Evolutionary conservation across 2,329 filamentous ascomycete genomes (phyloP).

Genomic region (Cladophialophora immunda): DNA sequence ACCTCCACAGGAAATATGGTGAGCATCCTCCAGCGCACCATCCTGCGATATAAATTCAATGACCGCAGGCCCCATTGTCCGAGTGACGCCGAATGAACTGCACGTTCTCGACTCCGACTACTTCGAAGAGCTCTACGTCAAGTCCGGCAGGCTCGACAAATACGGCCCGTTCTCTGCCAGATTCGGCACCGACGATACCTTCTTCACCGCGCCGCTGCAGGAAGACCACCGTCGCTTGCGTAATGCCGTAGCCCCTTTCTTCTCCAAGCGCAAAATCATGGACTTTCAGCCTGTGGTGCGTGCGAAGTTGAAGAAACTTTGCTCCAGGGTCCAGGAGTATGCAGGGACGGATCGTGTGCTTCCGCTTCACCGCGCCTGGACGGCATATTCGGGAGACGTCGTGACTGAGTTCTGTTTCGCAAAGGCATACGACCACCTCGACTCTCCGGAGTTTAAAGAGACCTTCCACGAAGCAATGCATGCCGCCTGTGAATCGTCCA

Average conservation of each 20-base stretch:
- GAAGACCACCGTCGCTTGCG: constrained; percentile 37
- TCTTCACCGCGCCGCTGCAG: constrained; percentile 31
- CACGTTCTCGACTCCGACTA: constrained; percentile 46
- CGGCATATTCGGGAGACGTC: constrained; percentile 55
- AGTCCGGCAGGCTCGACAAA: constrained; percentile 19
- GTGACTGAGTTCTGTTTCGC: constrained; percentile 53
- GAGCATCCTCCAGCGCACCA: background rate
- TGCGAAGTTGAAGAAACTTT: constrained; percentile 38
- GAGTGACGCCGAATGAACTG: constrained; percentile 46
- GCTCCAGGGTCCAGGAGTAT: constrained; percentile 39
- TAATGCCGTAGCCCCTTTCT: constrained; percentile 33
- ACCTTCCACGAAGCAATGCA: constrained; percentile 33
- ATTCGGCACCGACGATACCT: constrained; percentile 19
- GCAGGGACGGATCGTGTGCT: constrained; percentile 39
- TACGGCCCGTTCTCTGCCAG: constrained; percentile 22
- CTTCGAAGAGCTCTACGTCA: constrained; percentile 45
- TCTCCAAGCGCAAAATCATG: constrained; percentile 33
- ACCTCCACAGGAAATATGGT: constrained; percentile 48
- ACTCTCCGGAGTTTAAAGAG: constrained; percentile 34
- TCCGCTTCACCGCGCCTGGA: constrained; percentile 42
- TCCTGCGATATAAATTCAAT: background rate
- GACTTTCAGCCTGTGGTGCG: constrained; percentile 38
- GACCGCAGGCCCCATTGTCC: constrained; percentile 42
- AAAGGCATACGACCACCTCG: constrained; percentile 33
- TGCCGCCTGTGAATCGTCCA: constrained; percentile 27